phyloP scores from a whole-genome alignment of 805 yeast genomes.

The Candida endomychidarum region DNA sequence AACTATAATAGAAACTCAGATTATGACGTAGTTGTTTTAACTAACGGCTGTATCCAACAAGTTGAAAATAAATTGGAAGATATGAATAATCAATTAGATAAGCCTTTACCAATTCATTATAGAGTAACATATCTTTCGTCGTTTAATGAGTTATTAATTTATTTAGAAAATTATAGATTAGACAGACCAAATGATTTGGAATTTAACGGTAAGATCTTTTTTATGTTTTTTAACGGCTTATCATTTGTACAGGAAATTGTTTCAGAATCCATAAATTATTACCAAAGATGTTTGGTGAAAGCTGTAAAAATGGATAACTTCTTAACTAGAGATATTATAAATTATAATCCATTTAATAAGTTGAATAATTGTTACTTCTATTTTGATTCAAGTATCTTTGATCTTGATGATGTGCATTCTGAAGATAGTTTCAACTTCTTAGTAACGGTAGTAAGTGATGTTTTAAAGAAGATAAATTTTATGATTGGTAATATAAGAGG shows the following conservation, averaged over 20 bases:
- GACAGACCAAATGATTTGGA: constrained; percentile 9
- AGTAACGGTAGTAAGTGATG: constrained; percentile 32
- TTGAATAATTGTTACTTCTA: constrained; percentile 24
- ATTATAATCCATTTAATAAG: constrained; percentile 8
- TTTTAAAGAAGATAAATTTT: constrained; percentile 33
- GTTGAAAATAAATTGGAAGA: constrained; percentile 27
- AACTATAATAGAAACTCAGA: constrained; percentile 33
- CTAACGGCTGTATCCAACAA: constrained; percentile 34
- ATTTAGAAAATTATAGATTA: constrained; percentile 24
- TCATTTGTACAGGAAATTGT: constrained; percentile 31
- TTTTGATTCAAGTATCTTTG: constrained; percentile 30
- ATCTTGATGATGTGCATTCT: constrained; percentile 27
- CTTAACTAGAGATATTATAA: background rate
- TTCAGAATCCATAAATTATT: constrained; percentile 30
- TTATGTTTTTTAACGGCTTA: constrained; percentile 40
- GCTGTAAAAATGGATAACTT: constrained; percentile 7
- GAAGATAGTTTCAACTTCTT: constrained; percentile 27
- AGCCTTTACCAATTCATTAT: constrained; percentile 13
- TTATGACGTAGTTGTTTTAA: constrained; percentile 34
- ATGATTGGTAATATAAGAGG: constrained; percentile 33
- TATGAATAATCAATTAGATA: constrained; percentile 21
- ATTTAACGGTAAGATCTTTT: constrained; percentile 31
- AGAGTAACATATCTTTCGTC: constrained; percentile 12
- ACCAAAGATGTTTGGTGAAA: constrained; percentile 12
- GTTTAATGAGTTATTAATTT: constrained; percentile 16